phyloP scores from a whole-genome alignment of 768 basidiomycete species.

The Leccinum aurantiacum region DNA sequence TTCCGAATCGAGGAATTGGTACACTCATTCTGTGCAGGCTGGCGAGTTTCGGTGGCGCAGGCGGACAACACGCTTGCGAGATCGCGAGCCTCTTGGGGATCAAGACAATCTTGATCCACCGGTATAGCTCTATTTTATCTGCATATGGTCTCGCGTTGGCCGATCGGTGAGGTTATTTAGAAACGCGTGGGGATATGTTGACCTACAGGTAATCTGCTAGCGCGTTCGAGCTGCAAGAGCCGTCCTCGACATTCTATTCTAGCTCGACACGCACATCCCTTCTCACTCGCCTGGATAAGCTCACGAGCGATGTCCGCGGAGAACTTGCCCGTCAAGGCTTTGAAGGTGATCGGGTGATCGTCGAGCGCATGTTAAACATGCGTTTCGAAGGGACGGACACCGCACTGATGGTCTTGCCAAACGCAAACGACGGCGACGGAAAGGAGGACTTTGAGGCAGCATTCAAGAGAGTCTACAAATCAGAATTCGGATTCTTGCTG shows the following conservation, averaged over 20 bases:
- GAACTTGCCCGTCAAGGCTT: constrained; percentile 86
- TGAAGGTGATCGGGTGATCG: constrained; percentile 61
- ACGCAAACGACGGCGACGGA: constrained; percentile 48
- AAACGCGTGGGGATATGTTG: neutral
- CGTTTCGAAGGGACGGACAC: constrained; percentile 94
- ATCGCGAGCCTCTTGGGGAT: constrained; percentile 87
- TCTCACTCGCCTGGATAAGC: constrained; percentile 63
- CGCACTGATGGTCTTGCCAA: constrained; percentile 79
- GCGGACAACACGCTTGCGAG: constrained; percentile 92
- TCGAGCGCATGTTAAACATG: constrained; percentile 89
- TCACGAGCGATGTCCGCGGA: constrained; percentile 57
- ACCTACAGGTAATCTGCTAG: constrained; percentile 37
- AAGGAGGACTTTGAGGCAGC: constrained; percentile 74
- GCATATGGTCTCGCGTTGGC: constrained; percentile 94
- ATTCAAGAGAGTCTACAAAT: constrained; percentile 78
- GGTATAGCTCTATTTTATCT: constrained; percentile 89
- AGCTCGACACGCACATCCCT: constrained; percentile 55
- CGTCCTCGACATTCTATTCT: constrained; percentile 78
- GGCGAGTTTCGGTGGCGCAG: constrained; percentile 87
- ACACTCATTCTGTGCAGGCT: constrained; percentile 43
- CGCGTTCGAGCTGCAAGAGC: constrained; percentile 87
- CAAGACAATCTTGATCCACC: constrained; percentile 82
- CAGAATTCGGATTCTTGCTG: constrained; percentile 90
- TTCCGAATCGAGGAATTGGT: neutral
- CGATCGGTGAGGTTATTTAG: constrained; percentile 49